These are phyloP conservation scores for Ascochyta lentis DNA, from an alignment of 2,329 filamentous ascomycete genomes.

Conservation along the genomic window DNA sequence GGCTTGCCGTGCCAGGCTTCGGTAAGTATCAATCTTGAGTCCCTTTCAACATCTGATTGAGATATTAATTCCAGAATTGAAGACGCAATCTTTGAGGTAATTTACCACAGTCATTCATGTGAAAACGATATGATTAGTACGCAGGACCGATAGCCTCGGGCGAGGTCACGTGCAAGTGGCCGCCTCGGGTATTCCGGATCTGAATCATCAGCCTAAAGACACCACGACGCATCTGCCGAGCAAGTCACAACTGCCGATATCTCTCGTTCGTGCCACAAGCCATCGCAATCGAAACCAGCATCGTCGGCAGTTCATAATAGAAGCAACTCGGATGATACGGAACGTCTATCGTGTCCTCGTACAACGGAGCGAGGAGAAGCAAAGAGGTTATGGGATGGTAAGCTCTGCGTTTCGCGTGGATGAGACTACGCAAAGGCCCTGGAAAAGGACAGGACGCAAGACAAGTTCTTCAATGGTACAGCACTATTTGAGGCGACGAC, in stretches of 20 bases:
- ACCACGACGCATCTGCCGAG: constrained; percentile 15
- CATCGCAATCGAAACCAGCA: not conserved
- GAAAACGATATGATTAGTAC: too few relatives aligned
- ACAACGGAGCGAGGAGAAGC: not conserved
- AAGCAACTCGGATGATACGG: constrained; percentile 3
- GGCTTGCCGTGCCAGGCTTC: too few relatives aligned
- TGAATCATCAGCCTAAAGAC: not conserved
- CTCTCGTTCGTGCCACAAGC: not conserved
- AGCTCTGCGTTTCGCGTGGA: not conserved
- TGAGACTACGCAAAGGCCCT: not conserved
- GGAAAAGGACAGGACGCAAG: not conserved
- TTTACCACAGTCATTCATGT: too few relatives aligned
- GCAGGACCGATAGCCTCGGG: not conserved
- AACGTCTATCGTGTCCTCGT: not conserved
- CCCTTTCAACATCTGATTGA: too few relatives aligned
- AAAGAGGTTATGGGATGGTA: not conserved
- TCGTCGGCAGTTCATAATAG: constrained; percentile 13
- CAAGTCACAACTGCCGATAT: constrained; percentile 16
- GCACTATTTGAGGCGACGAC: not conserved
- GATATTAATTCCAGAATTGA: too few relatives aligned
- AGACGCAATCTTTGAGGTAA: too few relatives aligned
- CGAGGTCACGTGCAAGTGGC: not conserved
- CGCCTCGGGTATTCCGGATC: constrained; percentile 1
- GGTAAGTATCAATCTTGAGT: too few relatives aligned
- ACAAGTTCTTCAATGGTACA: not conserved